Evolutionary conservation across 495 filamentous ascomycete species (phyloP).

Genomic region (Pyrenopolyporus hunteri): DNA sequence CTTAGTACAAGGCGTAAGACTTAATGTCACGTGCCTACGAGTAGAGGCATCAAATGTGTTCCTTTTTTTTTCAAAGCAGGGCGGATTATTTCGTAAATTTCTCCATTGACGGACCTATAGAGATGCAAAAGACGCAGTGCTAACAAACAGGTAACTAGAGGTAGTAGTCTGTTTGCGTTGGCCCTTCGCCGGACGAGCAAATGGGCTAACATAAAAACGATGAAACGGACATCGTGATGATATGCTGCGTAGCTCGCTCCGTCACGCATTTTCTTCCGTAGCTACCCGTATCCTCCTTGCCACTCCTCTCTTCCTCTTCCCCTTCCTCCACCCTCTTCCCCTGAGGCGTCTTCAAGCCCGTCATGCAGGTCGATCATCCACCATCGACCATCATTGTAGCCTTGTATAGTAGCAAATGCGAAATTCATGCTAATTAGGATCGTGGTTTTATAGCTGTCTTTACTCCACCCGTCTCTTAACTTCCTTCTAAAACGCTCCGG

Average conservation of each 20-base stretch:
- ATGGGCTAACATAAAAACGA: neutral
- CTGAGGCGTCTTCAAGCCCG: neutral
- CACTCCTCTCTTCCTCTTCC: neutral
- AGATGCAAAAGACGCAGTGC: neutral
- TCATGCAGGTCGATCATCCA: neutral
- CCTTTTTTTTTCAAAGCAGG: too few relatives aligned
- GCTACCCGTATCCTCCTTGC: neutral
- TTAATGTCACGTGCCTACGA: slow-evolving; percentile 26
- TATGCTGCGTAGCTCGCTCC: neutral
- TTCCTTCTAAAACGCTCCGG: slow-evolving; percentile 11
- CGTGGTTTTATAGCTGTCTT: slow-evolving; percentile 2
- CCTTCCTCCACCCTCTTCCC: neutral
- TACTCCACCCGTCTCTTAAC: neutral
- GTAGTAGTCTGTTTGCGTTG: neutral
- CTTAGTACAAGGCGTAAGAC: neutral
- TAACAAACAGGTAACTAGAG: slow-evolving; percentile 1
- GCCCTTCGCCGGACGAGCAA: neutral
- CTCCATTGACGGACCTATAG: slow-evolving; percentile 8
- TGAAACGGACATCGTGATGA: slow-evolving; percentile 2
- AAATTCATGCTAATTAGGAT: slow-evolving; percentile 6
- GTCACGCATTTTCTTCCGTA: neutral
- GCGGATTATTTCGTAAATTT: slow-evolving; percentile 11
- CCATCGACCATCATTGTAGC: neutral
- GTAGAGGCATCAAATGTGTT: neutral
- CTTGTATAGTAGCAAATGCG: neutral